A percentile compares a stretch with the other conserved stretches of the same genome.
Evolutionary conservation across 2,329 filamentous ascomycete species (phyloP).

Genomic region (Arthrinium puccinioides): DNA sequence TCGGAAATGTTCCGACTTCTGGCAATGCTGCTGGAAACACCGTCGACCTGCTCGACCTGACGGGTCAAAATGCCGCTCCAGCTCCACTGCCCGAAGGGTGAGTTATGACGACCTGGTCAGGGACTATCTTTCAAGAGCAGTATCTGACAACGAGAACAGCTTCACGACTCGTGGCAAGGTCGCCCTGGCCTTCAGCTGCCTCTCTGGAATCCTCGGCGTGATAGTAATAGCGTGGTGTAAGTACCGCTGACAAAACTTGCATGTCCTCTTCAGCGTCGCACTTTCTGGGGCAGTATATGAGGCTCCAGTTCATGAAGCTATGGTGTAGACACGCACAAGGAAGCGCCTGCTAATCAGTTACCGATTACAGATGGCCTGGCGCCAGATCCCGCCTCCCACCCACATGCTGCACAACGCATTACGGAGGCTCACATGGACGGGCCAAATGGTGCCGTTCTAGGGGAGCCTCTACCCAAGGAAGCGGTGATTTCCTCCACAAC

Average conservation of each 20-base stretch:
- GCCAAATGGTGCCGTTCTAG: background rate
- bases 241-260: too few relatives aligned
- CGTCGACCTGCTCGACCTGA: constrained; percentile 53
- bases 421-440: background rate
- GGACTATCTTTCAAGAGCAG: too few relatives aligned
- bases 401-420: background rate
- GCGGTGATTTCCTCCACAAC: too few relatives aligned
- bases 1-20: constrained; percentile 36
- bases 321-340: too few relatives aligned
- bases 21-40: constrained; percentile 76
- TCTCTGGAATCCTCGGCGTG: constrained; percentile 63
- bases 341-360: too few relatives aligned
- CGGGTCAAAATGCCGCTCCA: constrained; percentile 50
- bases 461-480: too few relatives aligned
- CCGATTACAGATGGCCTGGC: constrained; percentile 2
- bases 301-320: too few relatives aligned
- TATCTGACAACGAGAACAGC: constrained; percentile 22
- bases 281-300: too few relatives aligned
- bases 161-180: constrained; percentile 67
- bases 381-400: background rate
- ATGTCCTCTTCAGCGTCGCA: too few relatives aligned
- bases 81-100: constrained; percentile 54
- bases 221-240: constrained; percentile 60
- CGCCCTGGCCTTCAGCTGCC: constrained; percentile 64
- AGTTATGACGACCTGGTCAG: constrained; percentile 19